phyloP scores from a whole-genome alignment of 352 stramenopile species.

The Globisporangium parvum region DNA sequence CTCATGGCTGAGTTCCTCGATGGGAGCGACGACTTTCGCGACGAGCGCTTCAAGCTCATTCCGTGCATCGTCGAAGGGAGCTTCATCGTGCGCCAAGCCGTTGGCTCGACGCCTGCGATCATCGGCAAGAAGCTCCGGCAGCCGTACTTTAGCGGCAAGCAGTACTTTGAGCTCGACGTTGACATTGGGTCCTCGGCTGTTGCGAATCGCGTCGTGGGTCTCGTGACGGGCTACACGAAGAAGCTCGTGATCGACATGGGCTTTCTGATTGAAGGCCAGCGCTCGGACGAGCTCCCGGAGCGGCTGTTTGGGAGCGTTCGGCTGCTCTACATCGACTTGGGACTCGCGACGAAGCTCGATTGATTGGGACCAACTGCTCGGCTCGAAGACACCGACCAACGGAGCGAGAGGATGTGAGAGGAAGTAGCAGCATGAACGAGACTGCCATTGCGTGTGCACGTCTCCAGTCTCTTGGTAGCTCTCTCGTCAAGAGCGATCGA shows the following conservation, averaged over 20 bases:
- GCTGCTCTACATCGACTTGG: constrained; percentile 61
- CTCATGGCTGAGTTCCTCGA: constrained; percentile 73
- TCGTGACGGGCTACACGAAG: constrained; percentile 70
- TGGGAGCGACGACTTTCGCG: constrained; percentile 66
- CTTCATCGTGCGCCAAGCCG: constrained; percentile 76
- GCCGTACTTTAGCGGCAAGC: constrained; percentile 45
- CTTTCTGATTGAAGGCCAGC: constrained; percentile 64
- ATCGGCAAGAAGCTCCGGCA: constrained; percentile 76
- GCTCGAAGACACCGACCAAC: too few relatives aligned
- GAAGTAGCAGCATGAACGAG: too few relatives aligned
- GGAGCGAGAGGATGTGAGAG: too few relatives aligned
- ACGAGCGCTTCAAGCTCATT: constrained; percentile 81
- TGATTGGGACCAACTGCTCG: neutral
- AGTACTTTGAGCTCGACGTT: constrained; percentile 77
- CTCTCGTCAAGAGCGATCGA: too few relatives aligned
- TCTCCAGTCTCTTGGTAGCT: too few relatives aligned
- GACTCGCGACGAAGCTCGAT: constrained; percentile 24
- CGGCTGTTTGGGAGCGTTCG: constrained; percentile 57
- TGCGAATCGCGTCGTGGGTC: constrained; percentile 64
- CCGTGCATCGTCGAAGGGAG: constrained; percentile 73
- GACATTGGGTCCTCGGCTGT: constrained; percentile 70
- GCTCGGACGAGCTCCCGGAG: constrained; percentile 58
- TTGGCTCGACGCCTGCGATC: constrained; percentile 63
- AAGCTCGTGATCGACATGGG: constrained; percentile 83
- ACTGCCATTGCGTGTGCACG: too few relatives aligned